phyloP scores from a whole-genome alignment of 2,329 filamentous ascomycete species.

The Bipolaris bicolor region DNA sequence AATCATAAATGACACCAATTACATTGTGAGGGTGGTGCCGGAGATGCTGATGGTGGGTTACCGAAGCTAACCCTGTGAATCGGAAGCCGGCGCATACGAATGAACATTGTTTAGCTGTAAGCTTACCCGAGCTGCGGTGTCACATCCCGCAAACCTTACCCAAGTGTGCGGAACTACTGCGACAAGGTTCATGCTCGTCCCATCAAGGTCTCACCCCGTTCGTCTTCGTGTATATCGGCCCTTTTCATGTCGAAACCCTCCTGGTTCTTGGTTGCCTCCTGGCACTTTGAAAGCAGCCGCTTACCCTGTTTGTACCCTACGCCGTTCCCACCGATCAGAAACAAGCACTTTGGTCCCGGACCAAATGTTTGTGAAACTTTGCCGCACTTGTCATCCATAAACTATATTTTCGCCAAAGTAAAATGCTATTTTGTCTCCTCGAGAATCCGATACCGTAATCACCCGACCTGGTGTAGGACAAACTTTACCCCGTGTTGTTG shows the following conservation, averaged over 20 bases:
- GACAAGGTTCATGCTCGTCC: background rate
- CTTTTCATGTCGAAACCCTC: conserved; percentile 13
- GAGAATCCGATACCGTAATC: background rate
- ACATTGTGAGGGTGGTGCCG: background rate
- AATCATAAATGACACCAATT: background rate
- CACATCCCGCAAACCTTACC: conserved; percentile 10
- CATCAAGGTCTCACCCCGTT: conserved; percentile 9
- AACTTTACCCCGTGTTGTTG: background rate
- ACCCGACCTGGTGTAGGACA: background rate
- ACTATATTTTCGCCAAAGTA: conserved; percentile 5
- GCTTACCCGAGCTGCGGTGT: conserved; percentile 9
- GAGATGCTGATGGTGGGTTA: background rate
- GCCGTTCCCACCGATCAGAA: conserved; percentile 9
- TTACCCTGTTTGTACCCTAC: conserved; percentile 13
- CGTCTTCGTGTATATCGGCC: conserved; percentile 7
- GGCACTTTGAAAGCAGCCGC: conserved; percentile 4
- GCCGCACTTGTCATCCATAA: conserved; percentile 6
- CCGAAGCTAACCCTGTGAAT: conserved; percentile 1
- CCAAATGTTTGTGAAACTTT: conserved; percentile 8
- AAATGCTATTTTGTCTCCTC: background rate
- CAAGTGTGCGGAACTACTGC: conserved; percentile 8
- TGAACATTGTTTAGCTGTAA: background rate
- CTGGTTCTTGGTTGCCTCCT: conserved; percentile 1
- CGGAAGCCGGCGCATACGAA: background rate
- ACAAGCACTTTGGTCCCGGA: background rate